Percentiles rank a stretch among this genome's conserved stretches.
phyloP scores from a whole-genome alignment of 2,329 filamentous ascomycete genomes.

The Verticillium longisporum region DNA sequence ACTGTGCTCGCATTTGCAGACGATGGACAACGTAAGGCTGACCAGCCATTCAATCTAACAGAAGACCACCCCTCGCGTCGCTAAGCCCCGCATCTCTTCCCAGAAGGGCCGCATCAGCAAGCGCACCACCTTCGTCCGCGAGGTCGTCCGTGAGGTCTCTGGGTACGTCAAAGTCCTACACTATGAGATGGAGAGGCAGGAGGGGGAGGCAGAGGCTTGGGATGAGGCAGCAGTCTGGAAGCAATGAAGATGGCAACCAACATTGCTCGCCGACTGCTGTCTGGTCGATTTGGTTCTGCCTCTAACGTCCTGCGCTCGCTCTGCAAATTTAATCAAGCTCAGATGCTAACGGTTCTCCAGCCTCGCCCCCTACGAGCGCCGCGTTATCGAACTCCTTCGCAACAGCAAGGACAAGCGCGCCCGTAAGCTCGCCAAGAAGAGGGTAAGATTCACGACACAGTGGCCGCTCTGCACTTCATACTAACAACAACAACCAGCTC shows the following conservation, averaged over 20 bases:
- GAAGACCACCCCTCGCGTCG: slow-evolving; percentile 76
- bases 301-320: not conserved
- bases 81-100: slow-evolving; percentile 71
- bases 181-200: not conserved
- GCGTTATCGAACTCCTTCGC: slow-evolving; percentile 96
- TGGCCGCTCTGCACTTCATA: slow-evolving; percentile 2
- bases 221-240: slow-evolving; percentile 3
- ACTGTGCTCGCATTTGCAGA: slow-evolving; percentile 31
- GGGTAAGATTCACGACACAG: slow-evolving; percentile 52
- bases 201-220: not conserved
- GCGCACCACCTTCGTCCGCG: slow-evolving; percentile 92
- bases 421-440: slow-evolving; percentile 98
- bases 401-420: slow-evolving; percentile 99
- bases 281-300: not conserved
- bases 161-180: slow-evolving; percentile 56
- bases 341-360: slow-evolving; percentile 34
- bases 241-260: too few relatives aligned
- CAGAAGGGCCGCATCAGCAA: slow-evolving; percentile 96
- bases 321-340: not conserved
- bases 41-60: slow-evolving; percentile 42
- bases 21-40: slow-evolving; percentile 49
- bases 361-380: slow-evolving; percentile 93
- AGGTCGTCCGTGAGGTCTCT: slow-evolving; percentile 97
- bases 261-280: not conserved
- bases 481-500: slow-evolving; percentile 53